Evolutionary conservation across 2,329 filamentous ascomycete genomes (phyloP).

Genomic region (Cordyceps pruinosa): DNA sequence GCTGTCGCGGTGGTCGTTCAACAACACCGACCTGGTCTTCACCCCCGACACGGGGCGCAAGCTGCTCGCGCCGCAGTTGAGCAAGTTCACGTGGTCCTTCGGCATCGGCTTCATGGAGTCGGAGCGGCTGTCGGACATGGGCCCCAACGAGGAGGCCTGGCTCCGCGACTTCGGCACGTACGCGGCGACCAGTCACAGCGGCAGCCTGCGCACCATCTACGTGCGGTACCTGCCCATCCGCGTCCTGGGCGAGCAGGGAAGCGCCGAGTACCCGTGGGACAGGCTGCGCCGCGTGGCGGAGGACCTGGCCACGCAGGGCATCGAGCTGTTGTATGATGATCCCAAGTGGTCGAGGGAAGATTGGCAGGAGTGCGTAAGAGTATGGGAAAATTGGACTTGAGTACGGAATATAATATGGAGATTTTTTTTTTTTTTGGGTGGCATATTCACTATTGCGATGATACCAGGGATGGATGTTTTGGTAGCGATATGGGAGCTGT

Average conservation of each 20-base stretch:
- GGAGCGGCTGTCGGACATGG: background rate
- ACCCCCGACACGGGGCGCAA: background rate
- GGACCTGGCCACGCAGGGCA: background rate
- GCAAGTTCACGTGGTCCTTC: background rate
- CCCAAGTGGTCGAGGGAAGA: background rate
- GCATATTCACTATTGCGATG: too few relatives aligned
- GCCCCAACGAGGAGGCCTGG: constrained; percentile 1
- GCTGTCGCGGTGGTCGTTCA: background rate
- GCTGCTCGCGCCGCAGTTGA: background rate
- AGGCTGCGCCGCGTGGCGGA: background rate
- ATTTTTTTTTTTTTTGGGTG: too few relatives aligned
- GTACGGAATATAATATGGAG: background rate
- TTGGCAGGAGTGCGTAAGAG: background rate
- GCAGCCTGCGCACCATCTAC: background rate
- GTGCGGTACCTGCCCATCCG: background rate
- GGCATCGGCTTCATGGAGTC: background rate
- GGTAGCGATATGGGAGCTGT: background rate
- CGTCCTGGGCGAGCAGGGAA: background rate
- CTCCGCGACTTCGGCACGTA: background rate
- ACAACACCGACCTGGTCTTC: background rate
- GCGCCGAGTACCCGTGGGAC: constrained; percentile 1
- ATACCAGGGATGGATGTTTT: background rate
- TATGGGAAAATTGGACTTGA: background rate
- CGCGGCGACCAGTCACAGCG: background rate
- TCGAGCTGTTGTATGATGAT: background rate